These are phyloP conservation scores for Arabidopsis hybrid DNA, from an alignment of 441 rosid species.

Conservation along the genomic window DNA sequence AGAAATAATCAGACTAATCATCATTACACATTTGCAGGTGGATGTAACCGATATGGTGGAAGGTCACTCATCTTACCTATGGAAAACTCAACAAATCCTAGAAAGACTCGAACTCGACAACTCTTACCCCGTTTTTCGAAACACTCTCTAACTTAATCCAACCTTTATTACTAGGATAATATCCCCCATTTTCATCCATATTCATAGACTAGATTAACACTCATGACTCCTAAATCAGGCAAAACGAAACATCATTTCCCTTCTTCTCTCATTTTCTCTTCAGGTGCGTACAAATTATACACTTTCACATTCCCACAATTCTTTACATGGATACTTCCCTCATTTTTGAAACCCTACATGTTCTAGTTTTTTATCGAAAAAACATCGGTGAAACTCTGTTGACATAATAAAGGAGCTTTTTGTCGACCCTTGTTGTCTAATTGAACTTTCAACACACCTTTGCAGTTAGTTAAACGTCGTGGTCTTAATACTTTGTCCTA, in stretches of 20 bases:
- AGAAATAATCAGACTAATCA: neutral
- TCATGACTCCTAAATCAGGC: neutral
- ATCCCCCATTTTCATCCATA: neutral
- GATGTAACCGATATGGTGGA: constrained; percentile 66
- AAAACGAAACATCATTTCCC: neutral
- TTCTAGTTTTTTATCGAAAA: neutral
- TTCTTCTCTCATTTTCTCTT: neutral
- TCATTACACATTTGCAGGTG: constrained; percentile 49
- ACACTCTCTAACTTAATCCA: constrained; percentile 33
- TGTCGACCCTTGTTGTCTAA: neutral
- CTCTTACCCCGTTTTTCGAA: constrained; percentile 62
- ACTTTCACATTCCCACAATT: neutral
- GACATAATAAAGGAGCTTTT: neutral
- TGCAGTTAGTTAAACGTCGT: neutral
- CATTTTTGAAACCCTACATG: neutral
- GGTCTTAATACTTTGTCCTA: neutral
- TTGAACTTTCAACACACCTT: neutral
- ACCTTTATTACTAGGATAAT: neutral
- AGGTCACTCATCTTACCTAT: constrained; percentile 76
- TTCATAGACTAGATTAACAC: neutral
- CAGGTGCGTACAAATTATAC: constrained; percentile 16
- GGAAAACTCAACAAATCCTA: constrained; percentile 58
- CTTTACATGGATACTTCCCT: neutral
- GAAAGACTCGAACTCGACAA: constrained; percentile 71
- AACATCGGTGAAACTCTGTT: neutral